A percentile compares a stretch with the other conserved stretches of the same genome.
Conservation (phyloP, 2,329 filamentous ascomycete genomes). For the Penicillium polonicum region DNA sequence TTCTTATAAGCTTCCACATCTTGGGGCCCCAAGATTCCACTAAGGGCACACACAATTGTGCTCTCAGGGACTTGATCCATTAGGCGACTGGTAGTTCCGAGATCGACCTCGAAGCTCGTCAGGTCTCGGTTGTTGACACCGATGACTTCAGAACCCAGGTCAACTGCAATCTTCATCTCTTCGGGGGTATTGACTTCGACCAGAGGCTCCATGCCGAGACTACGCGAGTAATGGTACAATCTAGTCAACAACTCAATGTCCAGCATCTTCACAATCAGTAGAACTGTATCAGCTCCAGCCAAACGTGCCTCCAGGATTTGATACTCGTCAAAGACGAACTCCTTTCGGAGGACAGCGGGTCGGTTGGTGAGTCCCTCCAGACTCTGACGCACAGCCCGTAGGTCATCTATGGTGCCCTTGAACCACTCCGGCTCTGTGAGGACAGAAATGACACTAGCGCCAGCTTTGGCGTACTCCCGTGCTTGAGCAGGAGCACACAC, state of each 20-base stretch:
- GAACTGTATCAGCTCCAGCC: conserved; percentile 88
- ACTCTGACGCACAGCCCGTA: conserved; percentile 81
- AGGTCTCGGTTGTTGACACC: conserved; percentile 98
- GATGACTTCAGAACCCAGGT: conserved; percentile 84
- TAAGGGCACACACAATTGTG: conserved; percentile 88
- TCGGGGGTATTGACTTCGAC: conserved; percentile 94
- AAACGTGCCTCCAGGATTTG: conserved; percentile 93
- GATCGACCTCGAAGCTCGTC: conserved; percentile 93
- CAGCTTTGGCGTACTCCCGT: conserved; percentile 84
- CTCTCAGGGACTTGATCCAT: conserved; percentile 81
- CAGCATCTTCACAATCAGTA: conserved; percentile 98
- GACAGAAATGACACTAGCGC: conserved; percentile 97
- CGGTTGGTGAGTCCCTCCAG: conserved; percentile 89
- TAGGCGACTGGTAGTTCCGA: conserved; percentile 84
- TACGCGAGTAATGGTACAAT: conserved; percentile 84
- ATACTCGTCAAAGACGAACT: conserved; percentile 97
- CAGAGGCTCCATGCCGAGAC: conserved; percentile 92
- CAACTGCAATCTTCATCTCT: conserved; percentile 85
- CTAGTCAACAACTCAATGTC: conserved; percentile 69
- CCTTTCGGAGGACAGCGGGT: conserved; percentile 88
- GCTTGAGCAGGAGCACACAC: conserved; percentile 89
- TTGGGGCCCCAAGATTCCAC: conserved; percentile 83
- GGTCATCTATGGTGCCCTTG: conserved; percentile 93
- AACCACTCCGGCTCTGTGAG: conserved; percentile 99
- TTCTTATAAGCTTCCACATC: conserved; percentile 86